A percentile compares a stretch with the other conserved stretches of the same genome.
These are phyloP conservation scores for Coelastrella sp. DNA, from an alignment of 139 green algal species.

Conservation along the genomic window DNA sequence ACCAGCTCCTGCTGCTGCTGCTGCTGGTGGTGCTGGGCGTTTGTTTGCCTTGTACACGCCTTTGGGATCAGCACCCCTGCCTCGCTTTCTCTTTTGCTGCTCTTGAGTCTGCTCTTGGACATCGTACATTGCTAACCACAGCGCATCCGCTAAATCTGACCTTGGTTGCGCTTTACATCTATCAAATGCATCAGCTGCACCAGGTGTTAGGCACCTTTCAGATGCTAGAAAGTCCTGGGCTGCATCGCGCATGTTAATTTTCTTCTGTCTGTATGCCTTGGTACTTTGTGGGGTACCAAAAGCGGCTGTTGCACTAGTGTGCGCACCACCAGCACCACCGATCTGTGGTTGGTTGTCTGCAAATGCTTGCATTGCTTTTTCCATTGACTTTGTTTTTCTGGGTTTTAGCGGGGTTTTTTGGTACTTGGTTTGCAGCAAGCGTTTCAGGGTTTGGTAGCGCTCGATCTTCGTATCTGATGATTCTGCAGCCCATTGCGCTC, in stretches of 20 bases:
- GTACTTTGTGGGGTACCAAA: neutral
- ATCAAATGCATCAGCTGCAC: neutral
- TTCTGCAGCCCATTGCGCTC: neutral
- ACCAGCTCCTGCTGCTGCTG: neutral
- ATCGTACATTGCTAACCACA: neutral
- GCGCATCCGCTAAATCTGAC: neutral
- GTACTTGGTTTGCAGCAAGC: neutral
- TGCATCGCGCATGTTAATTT: neutral
- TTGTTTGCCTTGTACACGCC: neutral
- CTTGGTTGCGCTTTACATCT: neutral
- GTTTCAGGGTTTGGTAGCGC: neutral
- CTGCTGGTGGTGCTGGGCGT: neutral
- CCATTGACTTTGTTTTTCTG: neutral
- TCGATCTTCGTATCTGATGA: neutral
- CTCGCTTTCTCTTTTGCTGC: neutral
- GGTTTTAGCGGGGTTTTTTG: neutral
- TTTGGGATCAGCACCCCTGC: neutral
- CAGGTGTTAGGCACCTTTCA: neutral
- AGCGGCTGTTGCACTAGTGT: neutral
- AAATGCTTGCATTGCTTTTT: neutral
- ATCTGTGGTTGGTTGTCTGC: no score
- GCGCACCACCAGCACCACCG: neutral
- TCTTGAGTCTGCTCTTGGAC: neutral
- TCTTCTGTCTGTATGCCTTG: neutral
- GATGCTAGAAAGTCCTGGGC: neutral